A percentile compares a stretch with the other conserved stretches of the same genome.
These are phyloP conservation scores for Phytophthora pistaciae DNA, from an alignment of 352 stramenopile species.

Conservation along the genomic window DNA sequence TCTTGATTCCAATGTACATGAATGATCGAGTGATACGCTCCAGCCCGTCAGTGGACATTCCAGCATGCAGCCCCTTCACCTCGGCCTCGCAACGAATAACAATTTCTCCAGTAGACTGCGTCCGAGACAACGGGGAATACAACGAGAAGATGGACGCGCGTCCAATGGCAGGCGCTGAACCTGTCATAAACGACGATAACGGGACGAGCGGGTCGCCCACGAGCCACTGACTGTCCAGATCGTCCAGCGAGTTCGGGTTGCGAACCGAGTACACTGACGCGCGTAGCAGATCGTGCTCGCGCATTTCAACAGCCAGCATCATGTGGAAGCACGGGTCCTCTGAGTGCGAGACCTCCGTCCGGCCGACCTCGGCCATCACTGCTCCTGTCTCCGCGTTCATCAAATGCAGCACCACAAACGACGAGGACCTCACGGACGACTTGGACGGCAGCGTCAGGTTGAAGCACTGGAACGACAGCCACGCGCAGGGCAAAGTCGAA, in stretches of 20 bases:
- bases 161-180: constrained; percentile 28
- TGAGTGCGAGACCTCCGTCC: constrained; percentile 77
- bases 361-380: constrained; percentile 66
- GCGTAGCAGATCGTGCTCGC: constrained; percentile 56
- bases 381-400: constrained; percentile 54
- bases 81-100: constrained; percentile 81
- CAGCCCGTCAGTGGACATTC: constrained; percentile 45
- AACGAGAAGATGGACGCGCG: constrained; percentile 63
- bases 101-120: constrained; percentile 73
- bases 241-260: constrained; percentile 57
- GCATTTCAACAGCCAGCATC: constrained; percentile 78
- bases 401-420: constrained; percentile 77
- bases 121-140: constrained; percentile 72
- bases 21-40: constrained; percentile 84
- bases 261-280: constrained; percentile 79
- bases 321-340: constrained; percentile 82
- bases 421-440: constrained; percentile 48
- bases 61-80: constrained; percentile 50
- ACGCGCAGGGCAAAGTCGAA: constrained; percentile 44
- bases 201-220: constrained; percentile 70
- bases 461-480: constrained; percentile 89
- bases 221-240: constrained; percentile 81
- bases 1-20: constrained; percentile 70
- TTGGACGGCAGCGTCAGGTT: constrained; percentile 77
- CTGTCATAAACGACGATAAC: constrained; percentile 59